A percentile compares a stretch with the other conserved stretches of the same genome.
These are phyloP conservation scores for Microcyclospora pomicola DNA, from an alignment of 2,329 filamentous ascomycete genomes.

Conservation along the genomic window DNA sequence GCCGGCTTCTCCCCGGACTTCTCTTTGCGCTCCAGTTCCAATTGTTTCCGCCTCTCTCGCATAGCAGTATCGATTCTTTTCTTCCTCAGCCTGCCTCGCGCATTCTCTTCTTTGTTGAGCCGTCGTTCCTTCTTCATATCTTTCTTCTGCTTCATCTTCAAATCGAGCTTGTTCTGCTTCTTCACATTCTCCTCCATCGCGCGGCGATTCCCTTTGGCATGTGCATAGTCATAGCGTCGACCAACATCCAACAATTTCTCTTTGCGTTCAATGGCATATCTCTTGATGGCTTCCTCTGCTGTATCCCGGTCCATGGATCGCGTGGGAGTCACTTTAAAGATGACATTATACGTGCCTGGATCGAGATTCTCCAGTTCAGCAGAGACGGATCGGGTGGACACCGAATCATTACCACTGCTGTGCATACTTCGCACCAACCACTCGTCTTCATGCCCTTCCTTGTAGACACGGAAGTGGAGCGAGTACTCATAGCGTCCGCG, in stretches of 20 bases:
- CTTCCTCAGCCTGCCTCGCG: constrained; percentile 12
- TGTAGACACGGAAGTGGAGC: constrained; percentile 46
- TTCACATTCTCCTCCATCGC: constrained; percentile 37
- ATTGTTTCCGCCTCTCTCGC: constrained; percentile 12
- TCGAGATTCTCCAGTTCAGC: constrained; percentile 58
- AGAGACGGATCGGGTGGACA: constrained; percentile 60
- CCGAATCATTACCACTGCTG: constrained; percentile 33
- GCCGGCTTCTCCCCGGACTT: not conserved
- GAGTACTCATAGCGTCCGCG: constrained; percentile 44
- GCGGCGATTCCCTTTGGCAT: constrained; percentile 47
- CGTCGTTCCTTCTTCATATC: constrained; percentile 27
- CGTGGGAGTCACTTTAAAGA: constrained; percentile 59
- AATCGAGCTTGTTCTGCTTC: constrained; percentile 23
- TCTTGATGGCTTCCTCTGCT: constrained; percentile 54
- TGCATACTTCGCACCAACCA: constrained; percentile 21
- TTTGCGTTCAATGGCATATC: constrained; percentile 46
- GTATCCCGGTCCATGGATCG: constrained; percentile 37
- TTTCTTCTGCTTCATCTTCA: constrained; percentile 22
- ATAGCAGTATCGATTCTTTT: constrained; percentile 14
- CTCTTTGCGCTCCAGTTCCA: constrained; percentile 6
- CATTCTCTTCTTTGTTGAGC: constrained; percentile 26
- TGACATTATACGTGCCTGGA: constrained; percentile 59
- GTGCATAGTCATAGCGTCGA: constrained; percentile 55
- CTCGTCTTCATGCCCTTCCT: constrained; percentile 27
- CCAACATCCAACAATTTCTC: constrained; percentile 64